Evolutionary conservation across 2,329 filamentous ascomycete genomes (phyloP), one percentile per base, ranked within the genome.

Genomic region (Fusarium tjaetaba): DNA sequence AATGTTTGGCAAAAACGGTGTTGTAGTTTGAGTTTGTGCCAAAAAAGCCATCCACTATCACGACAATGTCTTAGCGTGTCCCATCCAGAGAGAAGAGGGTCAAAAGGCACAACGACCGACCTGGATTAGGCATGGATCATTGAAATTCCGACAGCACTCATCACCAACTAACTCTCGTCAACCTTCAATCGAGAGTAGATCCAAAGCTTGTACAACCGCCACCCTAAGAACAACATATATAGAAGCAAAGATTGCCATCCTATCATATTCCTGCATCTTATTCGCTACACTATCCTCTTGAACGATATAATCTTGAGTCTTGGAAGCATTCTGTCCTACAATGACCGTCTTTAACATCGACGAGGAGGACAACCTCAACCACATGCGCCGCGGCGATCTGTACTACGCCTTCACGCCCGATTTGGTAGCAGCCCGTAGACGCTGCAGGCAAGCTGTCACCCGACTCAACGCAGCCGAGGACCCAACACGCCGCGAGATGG

Each of bases 371-470:
- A 89, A 89, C 78, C 80, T 83, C 42, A 81, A 82, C 45, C 85
- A 85, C 32, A 94, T 94, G 91, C 81, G 84, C 53, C 84, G 86
- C 20, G 92, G 92, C 55, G 90, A 96, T 79, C 86, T 96, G 16
- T 95, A 94, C 81, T 88, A 91, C 75, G 90, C 92, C 46, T 95
- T 95, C 78, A 89, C 89, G 2, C 91, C 93, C 0, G 88, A 92
- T 39, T 83, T 96, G 8, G 82, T 88, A 5, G 89, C 87, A 2
- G 91, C 87, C 43, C 88, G 94, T 24, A 83, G 84, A n/a, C 86
- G 90, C 20, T 94, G 92, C 80, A 86, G 86, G 46, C 81, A 84
- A 38, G 92, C 93, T 1, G 90, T 88, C 75, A 81, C 86, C 28
- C 85, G 85, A 30, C 94, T 90, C 83, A 95, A 94, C 81, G 85